Evolutionary conservation across 257 asterid species (phyloP).

Genomic region (Nicotiana otophora): DNA sequence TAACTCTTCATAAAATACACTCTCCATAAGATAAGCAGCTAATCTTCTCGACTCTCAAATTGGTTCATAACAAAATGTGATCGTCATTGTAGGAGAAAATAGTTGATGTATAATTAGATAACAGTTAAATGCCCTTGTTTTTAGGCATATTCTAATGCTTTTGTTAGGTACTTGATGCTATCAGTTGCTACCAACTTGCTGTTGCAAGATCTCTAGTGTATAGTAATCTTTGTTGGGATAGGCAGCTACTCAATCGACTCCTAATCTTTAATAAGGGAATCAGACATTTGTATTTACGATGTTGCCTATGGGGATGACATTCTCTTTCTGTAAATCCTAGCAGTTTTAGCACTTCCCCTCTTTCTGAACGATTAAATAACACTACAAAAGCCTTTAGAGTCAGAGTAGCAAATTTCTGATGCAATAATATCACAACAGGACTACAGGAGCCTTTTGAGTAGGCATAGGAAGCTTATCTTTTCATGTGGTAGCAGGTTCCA

Average conservation of each 20-base stretch:
- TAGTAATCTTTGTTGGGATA: neutral
- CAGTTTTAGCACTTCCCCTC: no score
- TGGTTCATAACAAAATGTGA: no score
- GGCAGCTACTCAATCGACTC: neutral
- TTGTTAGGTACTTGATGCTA: neutral
- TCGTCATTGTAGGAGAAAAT: no score
- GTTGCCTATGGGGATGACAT: no score
- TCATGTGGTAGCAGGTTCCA: no score
- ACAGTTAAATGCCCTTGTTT: no score
- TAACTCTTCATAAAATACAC: neutral
- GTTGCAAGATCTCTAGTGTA: neutral
- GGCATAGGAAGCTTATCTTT: neutral
- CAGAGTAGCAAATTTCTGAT: neutral
- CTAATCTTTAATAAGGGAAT: neutral
- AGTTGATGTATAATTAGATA: no score
- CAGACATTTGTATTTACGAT: neutral
- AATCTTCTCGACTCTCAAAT: no score
- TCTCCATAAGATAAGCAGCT: neutral
- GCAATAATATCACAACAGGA: neutral
- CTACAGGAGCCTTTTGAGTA: neutral
- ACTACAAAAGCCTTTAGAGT: neutral
- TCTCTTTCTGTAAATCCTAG: no score
- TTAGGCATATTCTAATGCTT: no score
- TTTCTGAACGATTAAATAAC: neutral
- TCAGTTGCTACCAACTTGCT: neutral